Conservation (phyloP, 306 rosid species). For the Sesbania bispinosa region DNA sequence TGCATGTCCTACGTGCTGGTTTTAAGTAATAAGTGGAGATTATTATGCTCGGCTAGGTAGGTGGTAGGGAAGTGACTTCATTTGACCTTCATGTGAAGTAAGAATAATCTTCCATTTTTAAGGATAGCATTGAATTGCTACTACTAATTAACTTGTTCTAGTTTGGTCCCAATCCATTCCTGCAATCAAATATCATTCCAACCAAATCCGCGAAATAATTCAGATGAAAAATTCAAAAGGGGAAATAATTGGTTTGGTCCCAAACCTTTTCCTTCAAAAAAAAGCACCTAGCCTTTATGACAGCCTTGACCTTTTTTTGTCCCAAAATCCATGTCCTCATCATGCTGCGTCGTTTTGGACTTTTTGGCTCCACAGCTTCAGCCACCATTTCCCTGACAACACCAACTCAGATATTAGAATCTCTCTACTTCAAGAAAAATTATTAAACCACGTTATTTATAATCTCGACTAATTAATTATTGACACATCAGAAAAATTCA, state of each 20-base stretch:
- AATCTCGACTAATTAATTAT: no score
- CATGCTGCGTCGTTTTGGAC: slow-evolving; percentile 27
- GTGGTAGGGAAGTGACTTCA: slow-evolving; percentile 13
- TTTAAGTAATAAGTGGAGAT: slow-evolving; percentile 39
- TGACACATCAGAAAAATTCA: no score
- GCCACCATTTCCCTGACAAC: slow-evolving; percentile 29
- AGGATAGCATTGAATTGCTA: no score
- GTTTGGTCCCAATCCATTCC: neutral
- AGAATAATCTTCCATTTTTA: neutral
- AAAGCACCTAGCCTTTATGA: slow-evolving; percentile 5
- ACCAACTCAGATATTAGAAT: no score
- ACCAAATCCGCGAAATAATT: neutral
- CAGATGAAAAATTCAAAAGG: neutral
- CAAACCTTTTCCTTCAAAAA: neutral
- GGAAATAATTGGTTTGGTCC: slow-evolving; percentile 7
- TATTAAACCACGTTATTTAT: no score
- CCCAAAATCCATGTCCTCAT: neutral
- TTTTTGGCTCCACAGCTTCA: neutral
- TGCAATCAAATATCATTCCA: neutral
- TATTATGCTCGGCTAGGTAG: slow-evolving; percentile 31
- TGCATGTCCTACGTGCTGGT: no score
- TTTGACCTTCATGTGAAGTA: neutral
- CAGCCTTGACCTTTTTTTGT: neutral
- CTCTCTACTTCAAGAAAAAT: no score
- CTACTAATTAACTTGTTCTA: neutral